Conservation (phyloP, 371 early-diverging fungal genomes). For the Syncephalastrum contaminatum region DNA sequence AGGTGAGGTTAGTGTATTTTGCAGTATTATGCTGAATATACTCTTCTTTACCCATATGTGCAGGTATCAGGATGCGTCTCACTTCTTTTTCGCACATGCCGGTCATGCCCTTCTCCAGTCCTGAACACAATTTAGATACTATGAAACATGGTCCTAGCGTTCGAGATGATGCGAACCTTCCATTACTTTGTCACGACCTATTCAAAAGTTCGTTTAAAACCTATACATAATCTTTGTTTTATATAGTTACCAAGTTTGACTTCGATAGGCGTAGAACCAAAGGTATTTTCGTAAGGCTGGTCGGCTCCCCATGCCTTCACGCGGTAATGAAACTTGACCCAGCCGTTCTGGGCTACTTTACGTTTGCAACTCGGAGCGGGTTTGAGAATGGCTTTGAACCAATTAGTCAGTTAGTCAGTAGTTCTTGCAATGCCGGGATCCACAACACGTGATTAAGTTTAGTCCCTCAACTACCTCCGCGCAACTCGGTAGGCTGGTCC, state of each 20-base stretch:
- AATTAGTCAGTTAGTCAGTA: too few species aligned
- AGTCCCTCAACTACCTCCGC: too few species aligned
- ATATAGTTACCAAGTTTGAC: constrained; percentile 25
- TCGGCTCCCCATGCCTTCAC: constrained; percentile 32
- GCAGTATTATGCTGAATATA: neutral
- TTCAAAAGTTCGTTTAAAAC: neutral
- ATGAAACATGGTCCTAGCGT: neutral
- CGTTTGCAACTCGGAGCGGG: constrained; percentile 21
- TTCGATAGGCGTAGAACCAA: constrained; percentile 13
- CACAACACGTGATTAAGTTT: too few species aligned
- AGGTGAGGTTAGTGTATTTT: too few species aligned
- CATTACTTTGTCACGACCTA: constrained; percentile 34
- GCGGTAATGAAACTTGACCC: constrained; percentile 29
- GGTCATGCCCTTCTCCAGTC: constrained; percentile 68
- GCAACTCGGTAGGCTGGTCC: too few species aligned
- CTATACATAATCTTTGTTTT: neutral
- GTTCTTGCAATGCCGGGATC: too few species aligned
- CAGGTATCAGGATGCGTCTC: constrained; percentile 62
- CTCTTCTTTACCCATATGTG: constrained; percentile 40
- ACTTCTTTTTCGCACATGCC: constrained; percentile 75
- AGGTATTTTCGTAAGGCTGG: constrained; percentile 33
- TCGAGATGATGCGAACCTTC: constrained; percentile 15
- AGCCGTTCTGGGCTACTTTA: constrained; percentile 23
- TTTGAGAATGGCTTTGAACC: constrained; percentile 17
- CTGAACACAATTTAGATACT: constrained; percentile 14